Base-by-base conservation (phyloP, 1,139 yeast species). In the Yamadazyma conglobata region DNA sequence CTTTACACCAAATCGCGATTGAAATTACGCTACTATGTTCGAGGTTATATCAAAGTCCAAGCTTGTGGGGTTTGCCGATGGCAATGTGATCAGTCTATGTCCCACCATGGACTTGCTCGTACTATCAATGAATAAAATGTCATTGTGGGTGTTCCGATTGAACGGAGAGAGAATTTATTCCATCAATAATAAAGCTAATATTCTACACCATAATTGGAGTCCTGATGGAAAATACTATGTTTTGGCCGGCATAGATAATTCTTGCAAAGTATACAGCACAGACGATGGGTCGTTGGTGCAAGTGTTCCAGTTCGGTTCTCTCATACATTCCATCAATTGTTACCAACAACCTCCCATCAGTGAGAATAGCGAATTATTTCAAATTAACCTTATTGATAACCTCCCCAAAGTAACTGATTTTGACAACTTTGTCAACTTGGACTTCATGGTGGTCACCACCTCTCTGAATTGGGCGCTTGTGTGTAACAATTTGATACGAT, bases 121-220 rank as follows among this genome's bases (percentile, higher is more conserved):
- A 15, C 54, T 75, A 4, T 61, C 73, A 27, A 67, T 68, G 60
- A 65, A 69, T 30, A 63, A 59, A 28, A 66, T 58, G 35, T 64
- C 77, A 7, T 60, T 76, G 13, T 64, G 73, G 67, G 70, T 76
- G 10, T 73, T 69, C 38, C 58, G 84, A 26, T 53, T 70, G 28
- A 73, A 71, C 38, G 83, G 82, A 0, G 77, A 73, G 38, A 48
- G 75, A 30, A 74, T 77, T 5, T 77, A 77, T 61, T 60, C 72
- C 22, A 56, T 69, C 27, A 68, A 58, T 47, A 58, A 60, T 40
- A 55, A 58, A 34, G 44, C 70, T 17, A 43, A 48, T 3, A 65
- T 67, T 10, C 49, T 55, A 5, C 48, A 55, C 8, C 53, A 73
- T 5, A 41, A 55, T 16, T 66, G 68, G 54, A 52, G 55, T 32